Percentiles rank a stretch among this genome's conserved stretches.
These are phyloP conservation scores for Plantago elongata DNA, from an alignment of 257 asterid genomes.

Conservation along the genomic window DNA sequence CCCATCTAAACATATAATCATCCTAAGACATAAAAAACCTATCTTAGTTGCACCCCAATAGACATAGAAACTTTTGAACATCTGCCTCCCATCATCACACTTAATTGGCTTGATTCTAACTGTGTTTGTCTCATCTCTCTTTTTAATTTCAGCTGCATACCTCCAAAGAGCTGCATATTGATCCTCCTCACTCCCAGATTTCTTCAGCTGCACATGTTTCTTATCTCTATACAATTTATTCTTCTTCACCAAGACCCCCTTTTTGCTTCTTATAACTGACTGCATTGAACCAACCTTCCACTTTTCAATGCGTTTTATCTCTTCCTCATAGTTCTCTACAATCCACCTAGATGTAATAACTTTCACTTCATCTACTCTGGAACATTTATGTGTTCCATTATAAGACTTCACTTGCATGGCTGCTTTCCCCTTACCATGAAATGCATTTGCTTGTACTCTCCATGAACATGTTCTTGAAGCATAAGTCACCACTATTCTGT, in stretches of 20 bases:
- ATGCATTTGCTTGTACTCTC: not conserved
- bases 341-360: not conserved
- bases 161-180: not conserved
- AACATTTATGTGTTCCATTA: not conserved
- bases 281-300: not conserved
- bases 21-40: no score
- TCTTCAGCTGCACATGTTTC: not conserved
- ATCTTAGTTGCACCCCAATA: no score
- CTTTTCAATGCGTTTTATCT: not conserved
- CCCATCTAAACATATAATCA: not conserved
- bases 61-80: no score
- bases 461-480: not conserved
- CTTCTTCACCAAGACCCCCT: not conserved
- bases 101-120: no score
- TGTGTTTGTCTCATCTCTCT: not conserved
- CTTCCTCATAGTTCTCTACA: not conserved
- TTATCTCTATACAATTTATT: conserved; percentile 6
- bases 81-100: no score
- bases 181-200: not conserved
- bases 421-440: not conserved
- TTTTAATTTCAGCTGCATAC: not conserved
- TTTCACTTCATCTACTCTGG: not conserved
- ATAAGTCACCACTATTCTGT: not conserved
- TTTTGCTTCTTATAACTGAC: not conserved
- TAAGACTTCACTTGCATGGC: not conserved